Conservation (phyloP, 2,329 filamentous ascomycete genomes). For the Scleromitrula shiraiana region DNA sequence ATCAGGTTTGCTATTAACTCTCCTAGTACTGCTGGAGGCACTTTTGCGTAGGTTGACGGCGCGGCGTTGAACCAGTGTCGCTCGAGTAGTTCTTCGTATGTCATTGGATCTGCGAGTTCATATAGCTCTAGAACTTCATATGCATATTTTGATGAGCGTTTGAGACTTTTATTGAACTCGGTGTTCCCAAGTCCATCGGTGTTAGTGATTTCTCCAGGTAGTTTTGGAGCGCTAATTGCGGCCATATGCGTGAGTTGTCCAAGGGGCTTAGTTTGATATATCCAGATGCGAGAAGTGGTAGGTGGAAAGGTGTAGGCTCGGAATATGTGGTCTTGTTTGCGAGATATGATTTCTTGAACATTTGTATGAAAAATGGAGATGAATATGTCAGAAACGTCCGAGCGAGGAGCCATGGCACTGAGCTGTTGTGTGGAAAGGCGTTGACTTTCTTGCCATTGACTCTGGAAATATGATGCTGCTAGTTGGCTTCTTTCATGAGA, state of each 20-base stretch:
- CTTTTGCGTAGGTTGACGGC: slow-evolving; percentile 44
- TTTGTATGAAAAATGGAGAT: slow-evolving; percentile 41
- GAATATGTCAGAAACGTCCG: slow-evolving; percentile 45
- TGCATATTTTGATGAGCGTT: slow-evolving; percentile 28
- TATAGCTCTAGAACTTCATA: slow-evolving; percentile 52
- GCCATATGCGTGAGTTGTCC: slow-evolving; percentile 53
- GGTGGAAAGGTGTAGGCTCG: slow-evolving; percentile 47
- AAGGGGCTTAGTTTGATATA: slow-evolving; percentile 43
- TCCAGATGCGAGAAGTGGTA: slow-evolving; percentile 52
- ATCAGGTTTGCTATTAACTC: slow-evolving; percentile 51
- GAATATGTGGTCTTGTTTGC: slow-evolving; percentile 47
- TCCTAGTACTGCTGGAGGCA: slow-evolving; percentile 50
- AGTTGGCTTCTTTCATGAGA: neutral
- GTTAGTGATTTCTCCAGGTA: slow-evolving; percentile 40
- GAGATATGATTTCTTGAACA: slow-evolving; percentile 41
- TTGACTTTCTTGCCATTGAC: slow-evolving; percentile 36
- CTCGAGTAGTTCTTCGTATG: slow-evolving; percentile 42
- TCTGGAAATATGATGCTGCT: slow-evolving; percentile 10
- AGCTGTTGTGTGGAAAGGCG: slow-evolving; percentile 43
- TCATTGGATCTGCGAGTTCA: slow-evolving; percentile 52
- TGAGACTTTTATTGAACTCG: slow-evolving; percentile 32
- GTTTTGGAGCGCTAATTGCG: slow-evolving; percentile 39
- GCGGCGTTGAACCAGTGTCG: slow-evolving; percentile 46
- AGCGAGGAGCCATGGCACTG: slow-evolving; percentile 40
- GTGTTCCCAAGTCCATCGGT: slow-evolving; percentile 41